These are phyloP conservation scores for Phytophthora foliorum DNA, from an alignment of 352 stramenopile genomes.

Conservation along the genomic window DNA sequence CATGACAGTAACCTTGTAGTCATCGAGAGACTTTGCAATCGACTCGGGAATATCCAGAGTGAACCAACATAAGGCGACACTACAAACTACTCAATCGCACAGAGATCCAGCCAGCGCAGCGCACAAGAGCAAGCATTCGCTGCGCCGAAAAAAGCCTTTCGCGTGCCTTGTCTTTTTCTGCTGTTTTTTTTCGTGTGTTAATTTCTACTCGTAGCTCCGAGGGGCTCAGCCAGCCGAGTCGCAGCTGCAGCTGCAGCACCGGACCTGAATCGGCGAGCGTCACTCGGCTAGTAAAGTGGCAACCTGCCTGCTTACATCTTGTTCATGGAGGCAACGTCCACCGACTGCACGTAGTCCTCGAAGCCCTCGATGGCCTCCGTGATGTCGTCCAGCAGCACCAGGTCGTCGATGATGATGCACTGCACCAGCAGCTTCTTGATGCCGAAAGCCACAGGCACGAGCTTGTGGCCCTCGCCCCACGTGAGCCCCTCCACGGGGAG, in stretches of 20 bases:
- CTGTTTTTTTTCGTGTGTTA: conserved; percentile 34
- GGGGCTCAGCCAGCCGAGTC: not conserved
- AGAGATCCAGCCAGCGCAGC: conserved; percentile 18
- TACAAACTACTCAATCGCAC: conserved; percentile 10
- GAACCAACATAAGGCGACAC: not conserved
- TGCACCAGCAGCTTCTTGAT: conserved; percentile 90
- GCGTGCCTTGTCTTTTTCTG: conserved; percentile 27
- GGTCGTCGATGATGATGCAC: conserved; percentile 86
- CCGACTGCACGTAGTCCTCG: conserved; percentile 88
- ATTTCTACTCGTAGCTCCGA: conserved; percentile 44
- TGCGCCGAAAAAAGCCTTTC: conserved; percentile 11
- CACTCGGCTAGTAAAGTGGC: conserved; percentile 16
- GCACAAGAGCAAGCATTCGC: conserved; percentile 17
- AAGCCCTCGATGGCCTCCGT: conserved; percentile 84
- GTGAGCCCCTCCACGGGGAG: conserved; percentile 74
- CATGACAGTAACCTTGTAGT: not conserved
- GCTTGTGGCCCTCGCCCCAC: conserved; percentile 87
- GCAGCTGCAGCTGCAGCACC: conserved; percentile 13
- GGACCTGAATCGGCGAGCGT: no score
- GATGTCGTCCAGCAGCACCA: conserved; percentile 86
- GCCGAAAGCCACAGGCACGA: conserved; percentile 86
- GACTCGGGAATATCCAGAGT: no score
- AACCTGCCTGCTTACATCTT: conserved; percentile 74
- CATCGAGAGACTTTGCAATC: no score
- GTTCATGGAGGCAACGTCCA: conserved; percentile 91